Conservation (phyloP, 495 filamentous ascomycete species). For the Aspergillus nidulans region DNA sequence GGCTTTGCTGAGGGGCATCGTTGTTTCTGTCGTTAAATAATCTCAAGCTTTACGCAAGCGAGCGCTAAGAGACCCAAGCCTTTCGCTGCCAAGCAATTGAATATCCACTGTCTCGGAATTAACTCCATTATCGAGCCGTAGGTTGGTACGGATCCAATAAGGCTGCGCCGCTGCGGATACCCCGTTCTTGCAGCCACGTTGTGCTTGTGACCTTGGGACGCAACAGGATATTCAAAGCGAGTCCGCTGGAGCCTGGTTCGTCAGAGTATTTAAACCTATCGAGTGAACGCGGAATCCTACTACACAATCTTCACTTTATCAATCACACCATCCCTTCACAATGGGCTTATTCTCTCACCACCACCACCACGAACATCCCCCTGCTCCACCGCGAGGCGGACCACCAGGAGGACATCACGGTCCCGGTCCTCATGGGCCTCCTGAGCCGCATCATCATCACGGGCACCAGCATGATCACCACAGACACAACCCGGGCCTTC, state of each 20-base stretch:
- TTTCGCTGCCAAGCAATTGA: neutral
- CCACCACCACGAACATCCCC: neutral
- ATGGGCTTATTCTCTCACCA: slow-evolving; percentile 1
- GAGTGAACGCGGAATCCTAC: no score
- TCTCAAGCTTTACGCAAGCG: neutral
- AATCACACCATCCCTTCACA: neutral
- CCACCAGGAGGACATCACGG: neutral
- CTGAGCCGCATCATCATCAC: neutral
- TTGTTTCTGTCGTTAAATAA: no score
- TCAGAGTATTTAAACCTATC: neutral
- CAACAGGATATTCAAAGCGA: neutral
- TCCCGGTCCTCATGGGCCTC: neutral
- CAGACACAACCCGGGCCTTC: neutral
- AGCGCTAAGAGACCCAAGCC: neutral
- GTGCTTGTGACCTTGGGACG: no score
- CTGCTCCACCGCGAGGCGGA: neutral
- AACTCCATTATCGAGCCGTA: neutral
- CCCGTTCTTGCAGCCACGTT: neutral
- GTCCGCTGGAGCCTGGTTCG: neutral
- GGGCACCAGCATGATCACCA: neutral
- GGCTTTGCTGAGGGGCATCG: neutral
- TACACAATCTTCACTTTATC: neutral
- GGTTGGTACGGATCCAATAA: neutral
- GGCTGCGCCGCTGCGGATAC: neutral
- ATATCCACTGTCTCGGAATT: neutral